Evolutionary conservation across 2,329 filamentous ascomycete species (phyloP), one percentile per base, ranked within the genome.

Genomic region (Colletotrichum sp.): DNA sequence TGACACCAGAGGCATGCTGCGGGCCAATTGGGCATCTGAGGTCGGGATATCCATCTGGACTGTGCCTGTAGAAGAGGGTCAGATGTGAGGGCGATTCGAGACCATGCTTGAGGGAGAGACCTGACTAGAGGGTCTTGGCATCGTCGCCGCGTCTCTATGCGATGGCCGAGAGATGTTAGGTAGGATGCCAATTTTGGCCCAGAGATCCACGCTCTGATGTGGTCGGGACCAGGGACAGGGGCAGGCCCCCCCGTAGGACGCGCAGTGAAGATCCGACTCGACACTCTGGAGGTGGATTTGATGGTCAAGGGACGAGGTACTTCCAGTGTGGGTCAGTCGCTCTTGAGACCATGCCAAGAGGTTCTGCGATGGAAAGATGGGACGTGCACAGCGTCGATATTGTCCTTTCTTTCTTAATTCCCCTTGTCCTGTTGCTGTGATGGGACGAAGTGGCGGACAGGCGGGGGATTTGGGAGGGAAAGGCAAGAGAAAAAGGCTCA

Each of bases 321-420:
- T 75, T 74, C 10, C 18, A 67, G 30, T 26, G 74, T 76, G 74
- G 74, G 66, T 76, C 74, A 76, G 52, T 75, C 74, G 72, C 66
- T 71, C 66, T 75, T 76, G 74, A 76, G 74, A 76, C 74, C 32
- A 67, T 67, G 74, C 74, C 74, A 76, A 76, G 74, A 61, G 65
- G 24, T 75, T 59, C 66, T 66, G 26, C 69, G 32, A 72, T 72
- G 59, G 71, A 28, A 52, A 36, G 36, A 28, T 66, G 60, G 71
- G 74, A 74, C 71, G 64, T 71, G 72, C 72, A 75, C 72, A 14
- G 52, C 71, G 52, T 66, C 59, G 39, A 48, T 72, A 61, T 67
- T 48, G 71, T 26, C 64, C 28, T 21, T 55, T 43, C 30, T 55
- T 52, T 74, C 34, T 36, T 48, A 65, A 55, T 39, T 59, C 30